Percentiles rank a stretch among this genome's conserved stretches.
Conservation (phyloP, 2,329 filamentous ascomycete genomes). For the Nakataea oryzae region DNA sequence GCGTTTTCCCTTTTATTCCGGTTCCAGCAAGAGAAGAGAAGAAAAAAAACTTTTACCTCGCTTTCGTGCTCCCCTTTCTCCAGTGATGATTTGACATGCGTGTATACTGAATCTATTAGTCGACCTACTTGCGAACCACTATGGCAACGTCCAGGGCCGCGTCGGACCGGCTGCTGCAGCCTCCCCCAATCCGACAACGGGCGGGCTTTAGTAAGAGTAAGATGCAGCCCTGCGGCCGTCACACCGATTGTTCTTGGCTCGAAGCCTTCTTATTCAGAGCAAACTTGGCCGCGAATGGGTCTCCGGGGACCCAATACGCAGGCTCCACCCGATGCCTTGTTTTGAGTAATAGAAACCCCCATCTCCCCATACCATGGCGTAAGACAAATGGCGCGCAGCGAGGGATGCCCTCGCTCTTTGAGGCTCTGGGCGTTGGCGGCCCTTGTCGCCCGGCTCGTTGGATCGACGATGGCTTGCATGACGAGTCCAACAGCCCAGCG, state of each 20-base stretch:
- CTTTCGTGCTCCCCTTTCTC: too few relatives aligned
- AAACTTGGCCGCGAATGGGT: not conserved
- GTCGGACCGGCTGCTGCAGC: too few relatives aligned
- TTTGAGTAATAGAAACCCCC: conserved; percentile 2
- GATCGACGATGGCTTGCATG: not conserved
- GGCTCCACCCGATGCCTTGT: not conserved
- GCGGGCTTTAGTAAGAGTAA: not conserved
- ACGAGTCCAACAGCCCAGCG: too few relatives aligned
- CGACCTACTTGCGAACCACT: not conserved
- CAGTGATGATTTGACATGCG: too few relatives aligned
- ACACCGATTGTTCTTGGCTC: not conserved
- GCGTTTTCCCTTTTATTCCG: conserved; percentile 13
- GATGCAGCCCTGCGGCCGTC: not conserved
- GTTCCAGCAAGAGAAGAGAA: conserved; percentile 4
- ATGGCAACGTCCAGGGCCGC: too few relatives aligned
- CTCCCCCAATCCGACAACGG: too few relatives aligned
- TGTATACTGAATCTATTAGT: not conserved
- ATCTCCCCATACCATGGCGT: not conserved
- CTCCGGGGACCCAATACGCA: too few relatives aligned
- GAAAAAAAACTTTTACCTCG: not conserved
- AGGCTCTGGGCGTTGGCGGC: not conserved
- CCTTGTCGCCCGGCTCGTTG: not conserved
- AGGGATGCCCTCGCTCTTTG: not conserved
- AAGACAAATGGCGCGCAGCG: not conserved
- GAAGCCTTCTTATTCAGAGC: not conserved